Evolutionary conservation across 83 land plant species (phyloP).

Genomic region (Picea abies): DNA sequence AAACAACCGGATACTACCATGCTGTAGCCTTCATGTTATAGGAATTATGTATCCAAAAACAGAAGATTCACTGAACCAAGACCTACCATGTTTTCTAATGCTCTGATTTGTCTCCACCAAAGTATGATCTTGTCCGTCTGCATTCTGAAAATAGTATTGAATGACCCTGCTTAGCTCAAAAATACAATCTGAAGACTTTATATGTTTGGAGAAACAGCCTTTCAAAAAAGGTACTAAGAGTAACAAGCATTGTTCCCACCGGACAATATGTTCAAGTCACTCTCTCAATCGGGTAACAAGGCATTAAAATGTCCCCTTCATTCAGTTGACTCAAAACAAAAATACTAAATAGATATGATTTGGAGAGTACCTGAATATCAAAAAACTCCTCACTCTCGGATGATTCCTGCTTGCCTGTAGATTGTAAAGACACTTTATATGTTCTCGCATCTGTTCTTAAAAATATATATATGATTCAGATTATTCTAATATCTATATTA

Average conservation of each 20-base stretch:
- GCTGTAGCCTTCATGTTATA: neutral
- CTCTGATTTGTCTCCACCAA: constrained; percentile 7
- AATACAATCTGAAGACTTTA: neutral
- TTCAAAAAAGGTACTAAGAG: neutral
- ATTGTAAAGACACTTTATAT: constrained; percentile 3
- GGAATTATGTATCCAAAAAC: neutral
- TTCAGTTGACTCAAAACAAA: neutral
- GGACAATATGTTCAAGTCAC: neutral
- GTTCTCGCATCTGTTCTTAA: neutral
- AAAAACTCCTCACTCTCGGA: constrained; percentile 5
- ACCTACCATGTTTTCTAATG: neutral
- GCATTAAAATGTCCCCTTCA: neutral
- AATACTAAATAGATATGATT: neutral
- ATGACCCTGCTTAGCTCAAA: constrained; percentile 8
- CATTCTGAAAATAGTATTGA: constrained; percentile 13
- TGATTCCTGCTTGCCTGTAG: constrained; percentile 1
- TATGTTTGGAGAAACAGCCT: neutral
- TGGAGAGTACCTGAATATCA: constrained; percentile 1
- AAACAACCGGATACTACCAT: neutral
- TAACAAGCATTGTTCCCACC: neutral
- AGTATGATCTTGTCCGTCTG: constrained; percentile 5
- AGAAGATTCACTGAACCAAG: neutral
- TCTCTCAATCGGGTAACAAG: neutral
- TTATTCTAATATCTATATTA: neutral
- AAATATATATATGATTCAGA: neutral